Conservation (phyloP, 2,329 filamentous ascomycete species). For the Fusarium dlaminii region DNA sequence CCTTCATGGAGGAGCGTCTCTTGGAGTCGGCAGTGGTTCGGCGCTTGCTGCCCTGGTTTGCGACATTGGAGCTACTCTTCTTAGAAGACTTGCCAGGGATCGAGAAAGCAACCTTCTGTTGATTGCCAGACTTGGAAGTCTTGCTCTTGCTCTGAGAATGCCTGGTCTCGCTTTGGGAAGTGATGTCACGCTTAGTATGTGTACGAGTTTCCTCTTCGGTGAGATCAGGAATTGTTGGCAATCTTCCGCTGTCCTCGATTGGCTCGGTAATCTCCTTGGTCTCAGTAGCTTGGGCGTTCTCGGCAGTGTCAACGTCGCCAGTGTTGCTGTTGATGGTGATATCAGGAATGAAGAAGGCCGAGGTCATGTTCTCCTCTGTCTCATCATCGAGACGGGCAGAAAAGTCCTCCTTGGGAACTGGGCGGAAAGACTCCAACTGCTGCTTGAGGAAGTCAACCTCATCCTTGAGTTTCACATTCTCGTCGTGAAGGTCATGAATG, state of each 20-base stretch:
- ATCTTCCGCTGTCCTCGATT: constrained; percentile 46
- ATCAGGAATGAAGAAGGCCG: constrained; percentile 67
- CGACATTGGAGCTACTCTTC: constrained; percentile 46
- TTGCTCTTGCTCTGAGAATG: constrained; percentile 44
- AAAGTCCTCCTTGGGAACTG: constrained; percentile 50
- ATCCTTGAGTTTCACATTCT: constrained; percentile 59
- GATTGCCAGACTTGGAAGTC: constrained; percentile 36
- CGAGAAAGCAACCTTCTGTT: constrained; percentile 55
- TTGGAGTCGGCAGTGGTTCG: constrained; percentile 43
- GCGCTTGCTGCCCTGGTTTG: constrained; percentile 56
- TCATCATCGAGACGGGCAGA: constrained; percentile 49
- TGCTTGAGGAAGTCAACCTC: constrained; percentile 57
- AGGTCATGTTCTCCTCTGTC: constrained; percentile 65
- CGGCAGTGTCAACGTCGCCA: constrained; percentile 27
- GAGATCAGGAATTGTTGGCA: constrained; percentile 42
- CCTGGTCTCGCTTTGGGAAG: constrained; percentile 42
- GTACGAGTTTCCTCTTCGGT: constrained; percentile 43
- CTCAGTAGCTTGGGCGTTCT: constrained; percentile 47
- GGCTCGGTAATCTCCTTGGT: constrained; percentile 47
- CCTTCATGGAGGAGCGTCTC: constrained; percentile 34
- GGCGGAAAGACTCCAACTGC: constrained; percentile 55
- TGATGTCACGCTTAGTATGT: constrained; percentile 44
- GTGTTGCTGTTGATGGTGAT: constrained; percentile 61
- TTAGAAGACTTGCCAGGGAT: constrained; percentile 50
- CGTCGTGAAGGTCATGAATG: constrained; percentile 56